Evolutionary conservation across 441 rosid species (phyloP), one percentile per base, ranked within the genome.

Genomic region (Isatis lusitanica): DNA sequence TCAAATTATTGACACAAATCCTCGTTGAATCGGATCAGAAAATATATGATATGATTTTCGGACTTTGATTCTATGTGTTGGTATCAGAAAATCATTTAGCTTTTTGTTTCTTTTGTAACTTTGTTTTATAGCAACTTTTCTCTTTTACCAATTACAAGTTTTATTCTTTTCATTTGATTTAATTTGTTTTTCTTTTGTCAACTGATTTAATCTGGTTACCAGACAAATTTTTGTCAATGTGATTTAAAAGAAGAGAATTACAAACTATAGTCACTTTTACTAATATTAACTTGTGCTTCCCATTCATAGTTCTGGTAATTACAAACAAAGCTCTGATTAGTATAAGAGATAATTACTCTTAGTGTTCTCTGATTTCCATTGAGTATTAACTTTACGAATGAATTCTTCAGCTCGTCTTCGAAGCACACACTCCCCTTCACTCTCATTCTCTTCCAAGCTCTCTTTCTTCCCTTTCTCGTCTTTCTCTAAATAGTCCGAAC

Each of bases 361-460:
- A 44, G 43, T 52, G 12, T 75, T 78, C 70, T 92, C 92, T 63
- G 68, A 82, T 62, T 66, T 85, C 96, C 95, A 84, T 73, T 80
- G 88, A 35, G 75, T 74, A 35, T 85, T 83, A 26, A 85, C 83
- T 57, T 85, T 84, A 12, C 78, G 75, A 18, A 88, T 90, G 50
- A 90, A 88, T 47, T 86, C 90, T 74, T 91, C 95, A 6, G 76
- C 76, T 73, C 85, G 80, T 85, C 77, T 87, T 55, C 80, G 73
- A 63, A 89, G 75, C 66, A 83, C 82, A 62, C 87, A 84, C 3
- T 80, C 83, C 2, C 66, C 73, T 8, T 76, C 86, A 6, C 68
- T 53, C 65, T 62, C 79, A 44, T 68, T 75, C 52, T 75, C 74
- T 43, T 68, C 78, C 31, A 75, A 52, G 26, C 58, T 40, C 63